phyloP scores from a whole-genome alignment of 495 filamentous ascomycete genomes.

The Usnea hakonensis region DNA sequence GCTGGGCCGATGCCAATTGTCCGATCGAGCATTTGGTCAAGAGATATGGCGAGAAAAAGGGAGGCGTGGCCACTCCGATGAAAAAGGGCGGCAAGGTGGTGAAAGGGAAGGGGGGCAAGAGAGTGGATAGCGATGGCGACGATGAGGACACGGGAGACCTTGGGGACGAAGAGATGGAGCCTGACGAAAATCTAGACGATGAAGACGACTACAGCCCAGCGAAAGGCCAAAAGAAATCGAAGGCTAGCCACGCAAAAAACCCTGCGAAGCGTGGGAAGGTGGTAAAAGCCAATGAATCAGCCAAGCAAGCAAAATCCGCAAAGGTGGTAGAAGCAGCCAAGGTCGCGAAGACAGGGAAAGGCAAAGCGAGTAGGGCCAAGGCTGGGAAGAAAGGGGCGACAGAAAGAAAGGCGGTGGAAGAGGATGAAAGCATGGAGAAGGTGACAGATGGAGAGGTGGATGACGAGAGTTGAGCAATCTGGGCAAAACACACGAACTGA shows the following conservation, averaged over 20 bases:
- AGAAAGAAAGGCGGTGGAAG: neutral
- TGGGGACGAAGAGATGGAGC: neutral
- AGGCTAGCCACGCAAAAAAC: neutral
- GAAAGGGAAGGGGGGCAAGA: constrained; percentile 13
- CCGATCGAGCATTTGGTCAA: constrained; percentile 45
- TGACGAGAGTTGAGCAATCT: neutral
- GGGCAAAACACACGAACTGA: neutral
- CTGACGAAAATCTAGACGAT: neutral
- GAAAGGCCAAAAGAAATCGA: neutral
- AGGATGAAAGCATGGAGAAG: neutral
- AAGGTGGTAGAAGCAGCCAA: neutral
- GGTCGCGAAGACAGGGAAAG: neutral
- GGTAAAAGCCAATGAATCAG: neutral
- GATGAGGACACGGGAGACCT: constrained; percentile 12
- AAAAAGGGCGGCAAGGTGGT: neutral
- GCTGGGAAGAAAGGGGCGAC: neutral
- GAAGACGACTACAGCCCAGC: neutral
- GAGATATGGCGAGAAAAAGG: constrained; percentile 39
- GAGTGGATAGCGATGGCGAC: constrained; percentile 3
- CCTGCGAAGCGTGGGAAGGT: neutral
- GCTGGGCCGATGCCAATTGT: constrained; percentile 41
- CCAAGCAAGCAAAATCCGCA: neutral
- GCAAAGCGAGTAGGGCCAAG: neutral
- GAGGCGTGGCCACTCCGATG: constrained; percentile 7
- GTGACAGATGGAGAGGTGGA: neutral